These are phyloP conservation scores for Cryptosporidium parvum DNA, from an alignment of 169 alveolate species.

Conservation along the genomic window DNA sequence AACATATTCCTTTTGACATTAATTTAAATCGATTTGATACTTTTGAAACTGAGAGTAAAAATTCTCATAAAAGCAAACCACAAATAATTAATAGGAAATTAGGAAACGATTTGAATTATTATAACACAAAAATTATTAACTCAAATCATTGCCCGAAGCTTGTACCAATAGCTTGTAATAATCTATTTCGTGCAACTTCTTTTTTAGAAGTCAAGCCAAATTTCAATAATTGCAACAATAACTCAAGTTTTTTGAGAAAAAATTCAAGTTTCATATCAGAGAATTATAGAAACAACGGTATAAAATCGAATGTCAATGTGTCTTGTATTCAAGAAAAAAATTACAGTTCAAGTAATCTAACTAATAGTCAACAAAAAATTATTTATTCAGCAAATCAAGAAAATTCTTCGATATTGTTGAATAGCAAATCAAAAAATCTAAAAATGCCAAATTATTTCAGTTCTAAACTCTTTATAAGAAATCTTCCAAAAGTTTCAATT, in stretches of 20 bases:
- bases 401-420: conserved; percentile 5
- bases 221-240: background rate
- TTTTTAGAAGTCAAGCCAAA: background rate
- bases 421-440: background rate
- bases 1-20: background rate
- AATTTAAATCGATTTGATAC: background rate
- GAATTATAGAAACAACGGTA: background rate
- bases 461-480: background rate
- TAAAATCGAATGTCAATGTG: background rate
- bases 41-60: background rate
- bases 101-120: background rate
- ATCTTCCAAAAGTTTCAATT: background rate
- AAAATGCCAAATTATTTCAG: background rate
- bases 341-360: background rate
- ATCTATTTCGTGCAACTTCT: conserved; percentile 4
- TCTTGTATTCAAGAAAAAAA: background rate
- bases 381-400: conserved; percentile 16
- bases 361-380: background rate
- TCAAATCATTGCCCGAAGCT: background rate
- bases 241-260: background rate
- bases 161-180: background rate
- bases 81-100: background rate
- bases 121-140: background rate
- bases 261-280: background rate
- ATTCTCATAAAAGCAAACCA: background rate